These are phyloP conservation scores for Ascochyta lentis DNA, from an alignment of 2,329 filamentous ascomycete genomes.

Conservation along the genomic window DNA sequence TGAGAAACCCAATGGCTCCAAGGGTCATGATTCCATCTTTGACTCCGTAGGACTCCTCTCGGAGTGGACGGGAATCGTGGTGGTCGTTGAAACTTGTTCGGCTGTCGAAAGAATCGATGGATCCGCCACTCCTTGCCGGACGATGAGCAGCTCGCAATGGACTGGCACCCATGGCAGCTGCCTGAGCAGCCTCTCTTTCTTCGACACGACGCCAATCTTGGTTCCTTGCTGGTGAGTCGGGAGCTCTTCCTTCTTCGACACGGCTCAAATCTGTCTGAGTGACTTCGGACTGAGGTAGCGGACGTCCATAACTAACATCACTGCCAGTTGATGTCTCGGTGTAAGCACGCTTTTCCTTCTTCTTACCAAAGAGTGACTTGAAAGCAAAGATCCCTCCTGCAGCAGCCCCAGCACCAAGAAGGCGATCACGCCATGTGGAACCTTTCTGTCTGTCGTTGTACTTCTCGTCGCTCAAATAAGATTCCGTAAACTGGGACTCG, in stretches of 20 bases:
- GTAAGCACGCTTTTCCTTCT: constrained; percentile 48
- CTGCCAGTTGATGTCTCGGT: constrained; percentile 56
- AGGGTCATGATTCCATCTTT: constrained; percentile 58
- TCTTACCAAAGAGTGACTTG: constrained; percentile 65
- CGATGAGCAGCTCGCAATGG: constrained; percentile 40
- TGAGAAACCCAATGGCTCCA: constrained; percentile 49
- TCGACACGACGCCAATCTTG: constrained; percentile 47
- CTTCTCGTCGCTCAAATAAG: constrained; percentile 53
- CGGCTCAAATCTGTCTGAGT: constrained; percentile 57
- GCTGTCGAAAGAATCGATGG: constrained; percentile 51
- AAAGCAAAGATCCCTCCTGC: constrained; percentile 50
- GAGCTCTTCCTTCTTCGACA: constrained; percentile 62
- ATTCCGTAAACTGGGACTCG: constrained; percentile 40
- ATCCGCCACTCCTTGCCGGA: constrained; percentile 45
- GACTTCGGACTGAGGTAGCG: constrained; percentile 56
- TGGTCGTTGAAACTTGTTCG: constrained; percentile 48
- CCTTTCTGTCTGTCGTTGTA: constrained; percentile 39
- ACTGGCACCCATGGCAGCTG: constrained; percentile 57
- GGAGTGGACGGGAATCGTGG: constrained; percentile 25
- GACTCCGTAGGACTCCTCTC: constrained; percentile 44
- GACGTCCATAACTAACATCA: constrained; percentile 60
- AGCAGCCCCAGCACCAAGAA: constrained; percentile 54
- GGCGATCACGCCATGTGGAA: constrained; percentile 54
- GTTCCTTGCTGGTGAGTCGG: constrained; percentile 52
- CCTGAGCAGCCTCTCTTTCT: constrained; percentile 48